Evolutionary conservation across 306 rosid genomes (phyloP).

Genomic region (Dalbergia cochinchinensis): DNA sequence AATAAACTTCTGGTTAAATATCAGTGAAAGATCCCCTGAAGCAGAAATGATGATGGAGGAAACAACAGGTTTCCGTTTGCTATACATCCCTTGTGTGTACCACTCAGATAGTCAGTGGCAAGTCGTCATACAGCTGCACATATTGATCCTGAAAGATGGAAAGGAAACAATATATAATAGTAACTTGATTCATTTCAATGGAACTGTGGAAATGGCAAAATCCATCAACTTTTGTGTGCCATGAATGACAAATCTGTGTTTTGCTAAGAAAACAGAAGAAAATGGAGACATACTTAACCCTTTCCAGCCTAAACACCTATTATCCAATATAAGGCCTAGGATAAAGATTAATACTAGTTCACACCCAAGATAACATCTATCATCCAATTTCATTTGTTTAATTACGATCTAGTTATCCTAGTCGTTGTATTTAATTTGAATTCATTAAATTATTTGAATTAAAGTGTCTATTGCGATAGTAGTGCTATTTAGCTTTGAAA

Average conservation of each 20-base stretch:
- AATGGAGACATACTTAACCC: neutral
- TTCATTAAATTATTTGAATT: slow-evolving; percentile 9
- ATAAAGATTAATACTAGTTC: slow-evolving; percentile 5
- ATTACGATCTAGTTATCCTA: slow-evolving; percentile 3
- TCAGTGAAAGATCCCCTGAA: slow-evolving; percentile 32
- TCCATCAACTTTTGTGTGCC: slow-evolving; percentile 5
- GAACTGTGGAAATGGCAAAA: slow-evolving; percentile 34
- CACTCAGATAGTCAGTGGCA: slow-evolving; percentile 30
- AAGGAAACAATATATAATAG: slow-evolving; percentile 21
- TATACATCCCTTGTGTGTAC: slow-evolving; percentile 8
- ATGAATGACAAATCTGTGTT: neutral
- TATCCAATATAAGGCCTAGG: neutral
- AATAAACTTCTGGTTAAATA: slow-evolving; percentile 42
- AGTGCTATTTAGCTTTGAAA: neutral
- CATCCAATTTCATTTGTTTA: neutral
- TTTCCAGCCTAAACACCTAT: neutral
- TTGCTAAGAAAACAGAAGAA: neutral
- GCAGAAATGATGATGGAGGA: slow-evolving; percentile 32
- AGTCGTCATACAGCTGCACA: slow-evolving; percentile 70
- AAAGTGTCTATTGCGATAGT: neutral
- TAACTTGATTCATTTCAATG: slow-evolving; percentile 30
- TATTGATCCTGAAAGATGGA: slow-evolving; percentile 61
- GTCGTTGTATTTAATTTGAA: neutral
- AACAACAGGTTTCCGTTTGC: slow-evolving; percentile 40
- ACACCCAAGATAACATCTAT: neutral